Percentiles rank a stretch among this genome's conserved stretches.
phyloP scores from a whole-genome alignment of 345 rosid genomes.

The Citrus sinensis region DNA sequence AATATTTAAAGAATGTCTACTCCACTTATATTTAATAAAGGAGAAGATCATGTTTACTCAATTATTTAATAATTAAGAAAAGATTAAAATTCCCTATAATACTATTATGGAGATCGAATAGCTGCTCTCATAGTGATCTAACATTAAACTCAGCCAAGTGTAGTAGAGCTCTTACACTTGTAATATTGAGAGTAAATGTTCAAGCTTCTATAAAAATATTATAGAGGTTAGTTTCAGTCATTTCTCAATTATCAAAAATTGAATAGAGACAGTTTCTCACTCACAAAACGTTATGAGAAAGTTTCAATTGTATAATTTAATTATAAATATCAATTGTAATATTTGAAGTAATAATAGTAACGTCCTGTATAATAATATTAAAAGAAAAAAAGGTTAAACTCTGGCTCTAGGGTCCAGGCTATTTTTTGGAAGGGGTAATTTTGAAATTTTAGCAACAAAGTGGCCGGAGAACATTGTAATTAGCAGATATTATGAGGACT shows the following conservation, averaged over 20 bases:
- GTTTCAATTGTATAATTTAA: no score
- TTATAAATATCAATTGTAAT: no score
- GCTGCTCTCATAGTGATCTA: no score
- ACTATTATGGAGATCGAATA: no score
- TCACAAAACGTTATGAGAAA: accelerated
- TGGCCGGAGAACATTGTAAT: background rate
- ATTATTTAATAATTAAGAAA: no score
- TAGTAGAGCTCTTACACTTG: accelerated
- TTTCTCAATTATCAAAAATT: no score
- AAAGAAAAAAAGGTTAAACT: background rate
- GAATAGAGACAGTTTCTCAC: accelerated
- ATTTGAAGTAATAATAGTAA: no score
- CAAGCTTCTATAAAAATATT: no score
- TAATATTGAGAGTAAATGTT: no score
- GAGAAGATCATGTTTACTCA: accelerated
- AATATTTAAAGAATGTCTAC: no score
- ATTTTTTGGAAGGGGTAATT: background rate
- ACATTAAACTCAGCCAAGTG: background rate
- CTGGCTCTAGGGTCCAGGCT: background rate
- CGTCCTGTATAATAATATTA: no score
- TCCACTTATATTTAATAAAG: no score
- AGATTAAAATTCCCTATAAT: accelerated
- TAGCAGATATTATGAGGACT: background rate
- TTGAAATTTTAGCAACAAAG: background rate
- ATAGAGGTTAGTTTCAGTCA: accelerated